Evolutionary conservation across 2,329 filamentous ascomycete species (phyloP).

Genomic region (Cadophora malorum): DNA sequence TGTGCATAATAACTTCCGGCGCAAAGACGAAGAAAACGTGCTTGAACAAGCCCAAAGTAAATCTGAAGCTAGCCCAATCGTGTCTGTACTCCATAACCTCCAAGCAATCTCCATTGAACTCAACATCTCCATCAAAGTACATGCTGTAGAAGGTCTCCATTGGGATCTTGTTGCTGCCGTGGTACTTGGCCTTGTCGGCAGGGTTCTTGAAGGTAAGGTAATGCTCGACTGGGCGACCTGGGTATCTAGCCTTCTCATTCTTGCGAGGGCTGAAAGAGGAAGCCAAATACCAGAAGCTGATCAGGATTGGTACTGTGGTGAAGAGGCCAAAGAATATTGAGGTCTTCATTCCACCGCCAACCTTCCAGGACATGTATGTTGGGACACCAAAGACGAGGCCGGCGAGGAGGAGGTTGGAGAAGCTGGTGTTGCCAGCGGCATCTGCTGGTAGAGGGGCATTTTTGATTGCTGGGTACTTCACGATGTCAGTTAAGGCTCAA

Average conservation of each 20-base stretch:
- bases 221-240: conserved; percentile 86
- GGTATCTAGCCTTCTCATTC: conserved; percentile 89
- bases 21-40: conserved; percentile 88
- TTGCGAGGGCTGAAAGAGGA: conserved; percentile 85
- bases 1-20: conserved; percentile 91
- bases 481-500: conserved; percentile 37
- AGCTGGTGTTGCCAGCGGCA: conserved; percentile 80
- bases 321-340: conserved; percentile 85
- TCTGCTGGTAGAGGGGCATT: conserved; percentile 95
- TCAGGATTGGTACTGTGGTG: conserved; percentile 79
- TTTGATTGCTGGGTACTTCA: conserved; percentile 84
- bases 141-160: conserved; percentile 97
- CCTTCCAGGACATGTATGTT: conserved; percentile 80
- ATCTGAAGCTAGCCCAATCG: conserved; percentile 95
- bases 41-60: conserved; percentile 85
- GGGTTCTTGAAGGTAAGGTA: conserved; percentile 82
- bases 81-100: conserved; percentile 93
- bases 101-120: conserved; percentile 92
- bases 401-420: conserved; percentile 83
- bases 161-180: conserved; percentile 80
- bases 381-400: conserved; percentile 74
- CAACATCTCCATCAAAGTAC: conserved; percentile 95
- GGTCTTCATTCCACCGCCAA: conserved; percentile 86
- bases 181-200: conserved; percentile 69
- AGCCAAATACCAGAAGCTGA: conserved; percentile 79